Conservation (phyloP, 495 filamentous ascomycete genomes). For the Annulohypoxylon maeteangense region DNA sequence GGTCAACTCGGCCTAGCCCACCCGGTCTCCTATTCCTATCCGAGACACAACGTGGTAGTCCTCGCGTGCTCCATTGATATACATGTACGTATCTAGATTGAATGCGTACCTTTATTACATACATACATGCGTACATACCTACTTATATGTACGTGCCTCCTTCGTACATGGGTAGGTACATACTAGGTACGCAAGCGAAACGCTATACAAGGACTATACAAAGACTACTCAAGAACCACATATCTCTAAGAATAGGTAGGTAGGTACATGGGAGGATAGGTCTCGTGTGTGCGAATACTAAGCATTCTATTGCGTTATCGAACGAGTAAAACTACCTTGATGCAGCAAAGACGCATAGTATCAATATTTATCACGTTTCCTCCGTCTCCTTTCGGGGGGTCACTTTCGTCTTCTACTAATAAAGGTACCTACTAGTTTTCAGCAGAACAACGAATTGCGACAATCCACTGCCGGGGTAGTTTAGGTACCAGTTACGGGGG, state of each 20-base stretch:
- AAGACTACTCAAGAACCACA: not conserved
- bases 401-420: not conserved
- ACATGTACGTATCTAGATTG: slow-evolving; percentile 12
- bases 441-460: not conserved
- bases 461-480: not conserved
- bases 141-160: slow-evolving; percentile 19
- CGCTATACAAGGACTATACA: not conserved
- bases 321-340: slow-evolving; percentile 6
- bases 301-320: slow-evolving; percentile 4
- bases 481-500: not conserved
- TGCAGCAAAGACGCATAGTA: slow-evolving; percentile 8
- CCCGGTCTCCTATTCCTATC: slow-evolving; percentile 30
- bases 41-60: slow-evolving; percentile 43
- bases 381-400: not conserved
- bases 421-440: not conserved
- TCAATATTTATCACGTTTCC: slow-evolving; percentile 5
- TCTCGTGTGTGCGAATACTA: slow-evolving; percentile 11
- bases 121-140: not conserved
- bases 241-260: slow-evolving; percentile 6
- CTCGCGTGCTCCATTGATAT: slow-evolving; percentile 34
- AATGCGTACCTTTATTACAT: slow-evolving; percentile 20
- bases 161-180: slow-evolving; percentile 23
- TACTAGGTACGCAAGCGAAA: slow-evolving; percentile 7
- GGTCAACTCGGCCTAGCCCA: slow-evolving; percentile 31
- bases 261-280: slow-evolving; percentile 4